Evolutionary conservation across 345 rosid genomes (phyloP).

Genomic region (Eutrema heterophyllum): DNA sequence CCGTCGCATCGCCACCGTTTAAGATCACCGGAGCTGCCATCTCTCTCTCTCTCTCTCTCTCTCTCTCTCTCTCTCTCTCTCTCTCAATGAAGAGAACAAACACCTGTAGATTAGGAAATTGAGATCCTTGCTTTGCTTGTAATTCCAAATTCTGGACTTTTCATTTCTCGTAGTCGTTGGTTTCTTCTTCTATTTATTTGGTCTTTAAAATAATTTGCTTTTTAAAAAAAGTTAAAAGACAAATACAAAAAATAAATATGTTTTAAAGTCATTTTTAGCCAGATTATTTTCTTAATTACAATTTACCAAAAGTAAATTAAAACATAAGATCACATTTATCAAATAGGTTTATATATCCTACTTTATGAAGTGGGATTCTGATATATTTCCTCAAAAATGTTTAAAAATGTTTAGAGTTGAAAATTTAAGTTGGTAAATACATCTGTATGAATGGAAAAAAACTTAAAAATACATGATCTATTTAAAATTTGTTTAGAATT

Average conservation of each 20-base stretch:
- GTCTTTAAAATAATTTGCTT: neutral
- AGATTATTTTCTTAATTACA: neutral
- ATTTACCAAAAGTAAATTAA: neutral
- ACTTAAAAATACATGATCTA: no score
- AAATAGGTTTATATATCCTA: neutral
- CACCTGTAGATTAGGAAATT: neutral
- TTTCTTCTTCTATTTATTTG: neutral
- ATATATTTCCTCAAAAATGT: neutral
- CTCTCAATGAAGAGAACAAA: neutral
- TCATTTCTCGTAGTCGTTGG: neutral
- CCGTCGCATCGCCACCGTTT: slow-evolving; percentile 29
- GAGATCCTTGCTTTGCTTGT: neutral
- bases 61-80: neutral
- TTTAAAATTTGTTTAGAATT: no score
- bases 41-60: neutral
- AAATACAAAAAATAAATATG: neutral
- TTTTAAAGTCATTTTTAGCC: neutral
- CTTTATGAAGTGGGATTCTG: neutral
- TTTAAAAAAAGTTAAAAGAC: neutral
- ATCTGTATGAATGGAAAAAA: no score
- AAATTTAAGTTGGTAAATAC: neutral
- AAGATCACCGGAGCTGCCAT: slow-evolving; percentile 29
- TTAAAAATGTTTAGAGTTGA: neutral
- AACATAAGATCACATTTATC: neutral
- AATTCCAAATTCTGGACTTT: neutral